These are phyloP conservation scores for Rasamsonia emersonii DNA, from an alignment of 2,329 filamentous ascomycete species.

Conservation along the genomic window DNA sequence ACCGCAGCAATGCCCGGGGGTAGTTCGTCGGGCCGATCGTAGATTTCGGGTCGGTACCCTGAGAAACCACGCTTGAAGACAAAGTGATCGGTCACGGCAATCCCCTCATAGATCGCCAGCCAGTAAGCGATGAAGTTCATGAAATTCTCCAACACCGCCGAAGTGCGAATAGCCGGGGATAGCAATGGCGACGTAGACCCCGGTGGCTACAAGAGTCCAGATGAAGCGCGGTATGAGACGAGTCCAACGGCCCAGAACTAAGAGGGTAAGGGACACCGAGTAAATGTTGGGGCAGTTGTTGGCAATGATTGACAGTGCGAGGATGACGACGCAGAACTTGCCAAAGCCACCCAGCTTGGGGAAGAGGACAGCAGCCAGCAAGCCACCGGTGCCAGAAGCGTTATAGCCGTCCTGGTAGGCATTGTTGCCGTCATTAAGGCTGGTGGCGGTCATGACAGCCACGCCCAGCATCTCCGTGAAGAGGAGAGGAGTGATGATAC, in stretches of 20 bases:
- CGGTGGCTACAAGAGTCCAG: slow-evolving; percentile 56
- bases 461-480: slow-evolving; percentile 68
- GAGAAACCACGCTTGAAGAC: slow-evolving; percentile 55
- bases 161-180: slow-evolving; percentile 63
- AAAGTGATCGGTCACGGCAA: slow-evolving; percentile 59
- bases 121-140: slow-evolving; percentile 63
- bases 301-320: slow-evolving; percentile 58
- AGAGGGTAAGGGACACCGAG: slow-evolving; percentile 58
- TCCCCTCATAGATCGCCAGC: slow-evolving; percentile 64
- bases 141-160: slow-evolving; percentile 58
- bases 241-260: slow-evolving; percentile 53
- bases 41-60: slow-evolving; percentile 52
- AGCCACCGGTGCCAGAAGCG: slow-evolving; percentile 54
- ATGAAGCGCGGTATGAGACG: slow-evolving; percentile 58
- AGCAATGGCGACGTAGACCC: slow-evolving; percentile 58
- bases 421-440: slow-evolving; percentile 45
- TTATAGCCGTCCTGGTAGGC: slow-evolving; percentile 49
- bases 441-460: slow-evolving; percentile 58
- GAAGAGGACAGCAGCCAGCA: slow-evolving; percentile 57
- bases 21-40: slow-evolving; percentile 49
- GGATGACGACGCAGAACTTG: slow-evolving; percentile 60
- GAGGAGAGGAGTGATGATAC: slow-evolving; percentile 61
- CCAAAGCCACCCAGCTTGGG: slow-evolving; percentile 59
- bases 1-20: slow-evolving; percentile 57
- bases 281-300: slow-evolving; percentile 69